These are phyloP conservation scores for Dianthus caryophyllus DNA, from an alignment of 148 eudicot genomes.

Conservation along the genomic window DNA sequence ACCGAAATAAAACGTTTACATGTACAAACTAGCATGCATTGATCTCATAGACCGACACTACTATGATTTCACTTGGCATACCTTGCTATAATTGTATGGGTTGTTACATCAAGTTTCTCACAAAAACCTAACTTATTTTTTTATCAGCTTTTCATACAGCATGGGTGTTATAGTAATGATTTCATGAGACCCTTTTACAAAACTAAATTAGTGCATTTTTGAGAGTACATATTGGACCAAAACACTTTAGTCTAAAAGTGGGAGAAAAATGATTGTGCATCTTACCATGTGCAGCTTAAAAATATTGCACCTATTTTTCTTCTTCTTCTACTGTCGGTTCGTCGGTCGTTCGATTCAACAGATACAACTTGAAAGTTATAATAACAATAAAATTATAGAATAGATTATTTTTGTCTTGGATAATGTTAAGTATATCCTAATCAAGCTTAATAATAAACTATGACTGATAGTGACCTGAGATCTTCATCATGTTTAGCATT, in stretches of 20 bases:
- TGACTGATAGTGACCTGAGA: too few species aligned
- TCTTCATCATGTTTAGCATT: not conserved
- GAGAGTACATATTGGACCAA: constrained; percentile 16
- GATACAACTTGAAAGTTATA: not conserved
- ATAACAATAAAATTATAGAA: not conserved
- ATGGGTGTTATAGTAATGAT: not conserved
- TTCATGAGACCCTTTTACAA: not conserved
- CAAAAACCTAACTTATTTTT: not conserved
- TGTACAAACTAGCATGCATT: too few species aligned
- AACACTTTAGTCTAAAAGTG: too few species aligned
- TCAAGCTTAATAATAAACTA: too few species aligned
- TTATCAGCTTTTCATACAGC: not conserved
- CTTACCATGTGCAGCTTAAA: not conserved
- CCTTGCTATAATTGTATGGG: not conserved
- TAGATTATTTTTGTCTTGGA: too few species aligned
- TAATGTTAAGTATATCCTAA: too few species aligned
- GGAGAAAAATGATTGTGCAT: not conserved
- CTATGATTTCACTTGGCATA: not conserved
- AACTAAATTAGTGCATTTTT: not conserved
- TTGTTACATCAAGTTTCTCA: not conserved
- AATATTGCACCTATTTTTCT: not conserved
- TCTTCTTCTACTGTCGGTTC: too few species aligned
- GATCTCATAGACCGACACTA: not conserved
- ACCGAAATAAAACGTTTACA: too few species aligned
- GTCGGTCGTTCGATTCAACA: not conserved